A percentile compares a stretch with the other conserved stretches of the same genome.
Conservation (phyloP, 108 stramenopile species). For the Aurantiochytrium sp. region DNA sequence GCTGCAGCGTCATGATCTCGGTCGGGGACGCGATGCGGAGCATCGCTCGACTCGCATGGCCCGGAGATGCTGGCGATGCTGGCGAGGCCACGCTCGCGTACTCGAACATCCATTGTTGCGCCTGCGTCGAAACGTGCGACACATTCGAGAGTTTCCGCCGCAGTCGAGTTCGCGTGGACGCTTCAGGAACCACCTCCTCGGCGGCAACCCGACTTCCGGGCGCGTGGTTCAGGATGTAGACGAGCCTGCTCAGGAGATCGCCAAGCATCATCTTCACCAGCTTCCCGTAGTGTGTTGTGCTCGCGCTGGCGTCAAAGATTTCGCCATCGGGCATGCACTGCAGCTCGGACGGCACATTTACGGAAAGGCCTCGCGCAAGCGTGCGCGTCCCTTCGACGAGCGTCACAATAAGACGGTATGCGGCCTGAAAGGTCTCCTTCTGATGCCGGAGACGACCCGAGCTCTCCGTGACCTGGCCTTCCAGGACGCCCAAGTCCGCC, state of each 20-base stretch:
- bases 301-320: not conserved
- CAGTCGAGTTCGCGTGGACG: not conserved
- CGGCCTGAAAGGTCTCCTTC: not conserved
- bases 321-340: not conserved
- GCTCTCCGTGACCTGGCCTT: not conserved
- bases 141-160: not conserved
- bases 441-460: not conserved
- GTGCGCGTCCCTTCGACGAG: not conserved
- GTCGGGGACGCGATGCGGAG: too few relatives aligned
- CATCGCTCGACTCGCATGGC: too few relatives aligned
- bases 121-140: too few relatives aligned
- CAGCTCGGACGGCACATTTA: not conserved
- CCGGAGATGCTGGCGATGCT: too few relatives aligned
- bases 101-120: too few relatives aligned
- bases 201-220: not conserved
- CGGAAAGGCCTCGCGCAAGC: not conserved
- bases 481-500: not conserved
- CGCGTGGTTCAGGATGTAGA: not conserved
- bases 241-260: not conserved
- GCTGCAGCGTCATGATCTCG: too few relatives aligned
- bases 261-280: not conserved
- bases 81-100: too few relatives aligned
- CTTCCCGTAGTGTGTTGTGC: not conserved
- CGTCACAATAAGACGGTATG: not conserved
- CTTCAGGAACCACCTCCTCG: not conserved